A percentile compares a stretch with the other conserved stretches of the same genome.
These are phyloP conservation scores for Cephaloascus albidus DNA, from an alignment of 805 yeast species.

Conservation along the genomic window DNA sequence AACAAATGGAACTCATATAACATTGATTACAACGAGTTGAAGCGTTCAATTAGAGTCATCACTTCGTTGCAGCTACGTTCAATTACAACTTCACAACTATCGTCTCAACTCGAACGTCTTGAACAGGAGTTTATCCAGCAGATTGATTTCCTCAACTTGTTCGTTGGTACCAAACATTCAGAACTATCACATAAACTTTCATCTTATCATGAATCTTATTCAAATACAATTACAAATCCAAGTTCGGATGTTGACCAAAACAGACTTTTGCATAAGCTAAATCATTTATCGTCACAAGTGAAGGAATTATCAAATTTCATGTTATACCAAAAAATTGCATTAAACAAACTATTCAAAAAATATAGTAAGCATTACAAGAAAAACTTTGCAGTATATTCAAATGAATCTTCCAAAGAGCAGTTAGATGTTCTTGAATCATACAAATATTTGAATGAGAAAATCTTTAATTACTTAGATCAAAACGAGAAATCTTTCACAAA, in stretches of 20 bases:
- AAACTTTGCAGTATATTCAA: slow-evolving; percentile 12
- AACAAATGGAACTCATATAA: slow-evolving; percentile 86
- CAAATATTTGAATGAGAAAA: background rate
- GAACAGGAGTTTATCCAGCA: slow-evolving; percentile 35
- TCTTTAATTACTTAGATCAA: background rate
- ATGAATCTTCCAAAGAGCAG: slow-evolving; percentile 11
- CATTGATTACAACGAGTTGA: slow-evolving; percentile 73
- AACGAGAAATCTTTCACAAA: background rate
- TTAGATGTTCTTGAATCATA: slow-evolving; percentile 5
- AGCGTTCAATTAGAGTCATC: slow-evolving; percentile 50
- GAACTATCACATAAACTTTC: slow-evolving; percentile 47
- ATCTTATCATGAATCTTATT: slow-evolving; percentile 13
- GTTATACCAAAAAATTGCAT: slow-evolving; percentile 63
- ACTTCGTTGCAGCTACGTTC: slow-evolving; percentile 21
- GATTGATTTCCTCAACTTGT: slow-evolving; percentile 51
- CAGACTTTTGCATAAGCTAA: slow-evolving; percentile 25
- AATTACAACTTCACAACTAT: slow-evolving; percentile 2
- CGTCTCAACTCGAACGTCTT: slow-evolving; percentile 2
- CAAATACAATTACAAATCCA: slow-evolving; percentile 9
- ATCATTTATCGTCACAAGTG: slow-evolving; percentile 36
- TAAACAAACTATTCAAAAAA: slow-evolving; percentile 68
- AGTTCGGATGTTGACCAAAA: slow-evolving; percentile 1
- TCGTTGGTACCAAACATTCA: slow-evolving; percentile 58
- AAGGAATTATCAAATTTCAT: slow-evolving; percentile 65
- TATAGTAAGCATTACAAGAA: slow-evolving; percentile 35